Base-by-base conservation (phyloP, 176 grass and related monocot genomes). In the Hyparrhenia diplandra region DNA sequence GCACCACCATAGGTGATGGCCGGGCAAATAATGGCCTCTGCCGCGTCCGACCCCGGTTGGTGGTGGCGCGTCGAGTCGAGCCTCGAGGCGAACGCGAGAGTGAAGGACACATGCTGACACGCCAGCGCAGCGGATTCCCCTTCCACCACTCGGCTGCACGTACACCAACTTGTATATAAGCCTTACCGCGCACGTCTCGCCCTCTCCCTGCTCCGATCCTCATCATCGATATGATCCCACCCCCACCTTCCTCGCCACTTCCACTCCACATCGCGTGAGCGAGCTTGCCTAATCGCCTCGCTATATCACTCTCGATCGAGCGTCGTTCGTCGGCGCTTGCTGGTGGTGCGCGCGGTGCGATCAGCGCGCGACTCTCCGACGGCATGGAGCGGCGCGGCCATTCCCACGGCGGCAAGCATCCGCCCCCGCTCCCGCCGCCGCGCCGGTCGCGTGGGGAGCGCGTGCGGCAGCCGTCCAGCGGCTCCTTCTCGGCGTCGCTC, bases 401-500 rank as follows among this genome's bases (percentile, higher is more conserved):
- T 9, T 10, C 23, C 46, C 73, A 86, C 67, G 63, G 77, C 60
- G 31, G 67, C 59, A 74, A 62, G 79, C 67, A 37, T 9, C 43
- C 18, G 51, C 69, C 10, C 57, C 49, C 73, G 39, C 81, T 80
- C 20, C 54, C 70, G 13, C 70, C 73, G 36, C 92, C 85, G 37
- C 78, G 64, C 8, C 75, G 64, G 11, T 23, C 17, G 17, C 88
- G 49, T 18, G 70, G 64, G 8, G 36, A 18, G 5, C 88, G 49
- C 23, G 10, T 13, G 0, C 25, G 35, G 13, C 76, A 84, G 75
- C 39, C 18, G 24, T 80, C 75, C 18, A 34, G 81, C 76, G 76
- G 83, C 8, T 94, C 94, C 51, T 97, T 94, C 89, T 91, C 94
- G 21, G 80, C 94, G 0, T 85, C 89, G 32, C 89, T 97, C 23